A percentile compares a stretch with the other conserved stretches of the same genome.
These are phyloP conservation scores for Hyphopichia wangnamkhiaoensis DNA, from an alignment of 1,139 yeast genomes.

Conservation along the genomic window DNA sequence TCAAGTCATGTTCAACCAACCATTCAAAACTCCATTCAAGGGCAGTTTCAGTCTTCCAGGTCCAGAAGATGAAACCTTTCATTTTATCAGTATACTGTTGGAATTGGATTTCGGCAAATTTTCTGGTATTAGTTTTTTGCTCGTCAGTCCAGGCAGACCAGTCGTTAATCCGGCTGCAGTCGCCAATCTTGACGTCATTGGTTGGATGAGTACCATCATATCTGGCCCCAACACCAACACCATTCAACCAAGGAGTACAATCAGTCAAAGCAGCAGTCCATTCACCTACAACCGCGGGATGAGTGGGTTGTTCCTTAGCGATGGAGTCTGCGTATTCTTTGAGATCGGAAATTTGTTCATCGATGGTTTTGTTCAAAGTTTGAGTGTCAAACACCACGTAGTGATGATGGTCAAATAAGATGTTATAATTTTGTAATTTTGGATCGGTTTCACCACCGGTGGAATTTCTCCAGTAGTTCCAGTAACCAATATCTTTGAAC, in stretches of 20 bases:
- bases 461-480: constrained; percentile 16
- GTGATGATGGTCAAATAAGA: constrained; percentile 26
- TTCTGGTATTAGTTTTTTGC: constrained; percentile 16
- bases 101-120: constrained; percentile 21
- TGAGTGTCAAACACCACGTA: constrained; percentile 23
- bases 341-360: constrained; percentile 17
- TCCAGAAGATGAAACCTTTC: constrained; percentile 29
- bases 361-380: constrained; percentile 15
- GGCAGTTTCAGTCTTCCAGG: constrained; percentile 25
- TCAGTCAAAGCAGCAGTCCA: constrained; percentile 30
- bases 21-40: constrained; percentile 22
- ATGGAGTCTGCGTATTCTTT: constrained; percentile 15
- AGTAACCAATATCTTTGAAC: constrained; percentile 20
- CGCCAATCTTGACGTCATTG: constrained; percentile 12
- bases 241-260: constrained; percentile 27
- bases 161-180: constrained; percentile 20
- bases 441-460: constrained; percentile 10
- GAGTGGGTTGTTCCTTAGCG: constrained; percentile 10
- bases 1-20: constrained; percentile 22
- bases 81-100: constrained; percentile 15
- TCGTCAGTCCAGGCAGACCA: constrained; percentile 15
- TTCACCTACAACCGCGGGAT: constrained; percentile 25
- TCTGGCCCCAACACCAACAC: constrained; percentile 25
- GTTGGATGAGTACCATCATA: constrained; percentile 19
- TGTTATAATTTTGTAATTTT: constrained; percentile 8